phyloP scores from a whole-genome alignment of 2,329 filamentous ascomycete genomes.

The Phyllosticta citriasiana region DNA sequence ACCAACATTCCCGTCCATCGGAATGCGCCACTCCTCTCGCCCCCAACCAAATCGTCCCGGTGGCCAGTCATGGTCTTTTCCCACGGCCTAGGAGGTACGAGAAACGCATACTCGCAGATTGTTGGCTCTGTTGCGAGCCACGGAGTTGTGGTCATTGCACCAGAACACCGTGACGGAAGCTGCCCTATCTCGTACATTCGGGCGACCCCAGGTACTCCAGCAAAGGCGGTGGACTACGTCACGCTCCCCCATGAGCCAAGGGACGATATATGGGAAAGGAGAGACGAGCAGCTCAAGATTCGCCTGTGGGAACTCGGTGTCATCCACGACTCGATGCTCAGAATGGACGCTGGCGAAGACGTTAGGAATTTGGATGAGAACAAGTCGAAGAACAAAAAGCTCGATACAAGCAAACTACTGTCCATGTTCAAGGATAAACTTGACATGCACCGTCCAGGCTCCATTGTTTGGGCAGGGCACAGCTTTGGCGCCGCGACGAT shows the following conservation, averaged over 20 bases:
- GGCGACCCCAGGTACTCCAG: conserved; percentile 37
- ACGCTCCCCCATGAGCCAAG: conserved; percentile 51
- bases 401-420: conserved; percentile 37
- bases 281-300: conserved; percentile 64
- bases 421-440: conserved; percentile 51
- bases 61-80: conserved; percentile 84
- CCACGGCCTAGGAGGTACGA: conserved; percentile 70
- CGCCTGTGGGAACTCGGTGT: conserved; percentile 70
- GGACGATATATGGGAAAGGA: conserved; percentile 53
- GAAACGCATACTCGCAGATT: conserved; percentile 79
- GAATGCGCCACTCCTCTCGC: conserved; percentile 53
- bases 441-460: conserved; percentile 60
- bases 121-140: conserved; percentile 70
- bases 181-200: conserved; percentile 65
- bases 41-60: conserved; percentile 39
- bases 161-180: conserved; percentile 76
- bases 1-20: conserved; percentile 62
- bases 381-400: conserved; percentile 24
- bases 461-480: conserved; percentile 67
- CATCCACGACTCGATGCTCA: conserved; percentile 56
- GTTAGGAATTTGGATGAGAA: conserved; percentile 38
- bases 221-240: conserved; percentile 33
- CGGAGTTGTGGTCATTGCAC: conserved; percentile 69
- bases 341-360: conserved; percentile 49
- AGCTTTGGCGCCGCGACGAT: conserved; percentile 69